Conservation (phyloP, 225 moss, liverwort and hornwort species). For the Lunularia cruciata region DNA sequence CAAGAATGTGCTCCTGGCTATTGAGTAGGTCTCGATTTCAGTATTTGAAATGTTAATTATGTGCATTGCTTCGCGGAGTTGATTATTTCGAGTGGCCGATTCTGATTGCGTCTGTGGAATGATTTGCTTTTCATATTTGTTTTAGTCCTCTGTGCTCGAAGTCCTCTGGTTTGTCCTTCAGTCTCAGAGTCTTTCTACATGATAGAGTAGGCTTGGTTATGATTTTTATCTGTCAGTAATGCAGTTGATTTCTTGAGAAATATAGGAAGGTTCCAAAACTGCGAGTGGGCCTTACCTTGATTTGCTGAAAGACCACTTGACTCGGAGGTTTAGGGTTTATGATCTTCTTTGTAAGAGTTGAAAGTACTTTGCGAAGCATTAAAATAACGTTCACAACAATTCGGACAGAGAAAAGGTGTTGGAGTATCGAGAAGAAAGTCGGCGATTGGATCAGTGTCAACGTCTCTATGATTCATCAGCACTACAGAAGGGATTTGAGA, state of each 20-base stretch:
- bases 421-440: conserved; percentile 91
- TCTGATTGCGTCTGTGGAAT: no score
- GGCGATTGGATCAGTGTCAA: conserved; percentile 85
- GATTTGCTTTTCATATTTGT: neutral
- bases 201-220: no score
- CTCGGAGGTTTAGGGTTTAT: conserved; percentile 9
- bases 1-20: conserved; percentile 73
- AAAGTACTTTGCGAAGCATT: neutral
- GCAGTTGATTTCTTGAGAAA: neutral
- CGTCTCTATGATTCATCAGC: conserved; percentile 72
- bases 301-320: no score
- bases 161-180: no score
- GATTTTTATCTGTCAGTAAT: no score
- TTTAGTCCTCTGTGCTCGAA: neutral
- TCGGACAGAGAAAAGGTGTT: conserved; percentile 71
- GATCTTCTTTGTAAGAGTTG: no score
- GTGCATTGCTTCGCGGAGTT: no score
- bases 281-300: no score
- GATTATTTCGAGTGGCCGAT: no score
- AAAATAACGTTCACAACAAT: neutral
- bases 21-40: conserved; percentile 66
- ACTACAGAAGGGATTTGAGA: conserved; percentile 82
- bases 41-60: neutral
- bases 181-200: no score
- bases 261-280: neutral